phyloP scores from a whole-genome alignment of 1,284 basidiomycete species.

The Irpex lacteus region DNA sequence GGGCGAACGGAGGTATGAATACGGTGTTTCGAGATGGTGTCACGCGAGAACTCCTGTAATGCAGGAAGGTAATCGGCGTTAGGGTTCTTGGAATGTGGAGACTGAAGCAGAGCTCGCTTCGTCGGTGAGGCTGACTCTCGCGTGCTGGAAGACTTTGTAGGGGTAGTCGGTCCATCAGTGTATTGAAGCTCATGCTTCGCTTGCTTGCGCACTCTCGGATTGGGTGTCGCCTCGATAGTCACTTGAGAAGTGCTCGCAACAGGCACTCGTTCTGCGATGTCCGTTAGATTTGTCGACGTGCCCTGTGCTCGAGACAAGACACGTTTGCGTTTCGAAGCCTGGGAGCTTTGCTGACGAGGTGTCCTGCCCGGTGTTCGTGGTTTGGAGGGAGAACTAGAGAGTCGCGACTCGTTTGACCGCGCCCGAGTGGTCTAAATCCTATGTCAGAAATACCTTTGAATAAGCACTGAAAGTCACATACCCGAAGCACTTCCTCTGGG shows the following conservation, averaged over 20 bases:
- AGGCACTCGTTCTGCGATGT: conserved; percentile 10
- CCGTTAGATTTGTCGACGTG: conserved; percentile 10
- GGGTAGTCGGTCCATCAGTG: conserved; percentile 20
- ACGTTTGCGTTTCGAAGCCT: conserved; percentile 37
- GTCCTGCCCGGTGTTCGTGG: conserved; percentile 1
- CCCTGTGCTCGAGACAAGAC: conserved; percentile 3
- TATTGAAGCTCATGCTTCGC: conserved; percentile 28
- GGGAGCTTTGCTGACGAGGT: neutral
- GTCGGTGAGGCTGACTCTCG: conserved; percentile 30
- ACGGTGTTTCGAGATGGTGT: conserved; percentile 21
- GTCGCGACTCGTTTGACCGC: conserved; percentile 14
- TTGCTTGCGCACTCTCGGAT: conserved; percentile 60
- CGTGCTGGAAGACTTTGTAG: conserved; percentile 19
- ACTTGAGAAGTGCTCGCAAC: conserved; percentile 16
- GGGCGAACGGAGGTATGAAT: conserved; percentile 49
- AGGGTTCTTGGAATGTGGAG: conserved; percentile 46
- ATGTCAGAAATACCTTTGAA: conserved; percentile 16
- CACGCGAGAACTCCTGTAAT: conserved; percentile 22
- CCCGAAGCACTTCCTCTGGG: conserved; percentile 38
- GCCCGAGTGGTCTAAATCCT: conserved; percentile 17
- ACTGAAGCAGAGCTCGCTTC: conserved; percentile 32
- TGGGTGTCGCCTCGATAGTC: conserved; percentile 44
- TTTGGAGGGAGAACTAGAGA: conserved; percentile 16
- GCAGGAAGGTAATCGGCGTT: conserved; percentile 50
- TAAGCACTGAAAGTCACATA: conserved; percentile 9